phyloP scores from a whole-genome alignment of 2,329 filamentous ascomycete species.

The Apiospora aurea region DNA sequence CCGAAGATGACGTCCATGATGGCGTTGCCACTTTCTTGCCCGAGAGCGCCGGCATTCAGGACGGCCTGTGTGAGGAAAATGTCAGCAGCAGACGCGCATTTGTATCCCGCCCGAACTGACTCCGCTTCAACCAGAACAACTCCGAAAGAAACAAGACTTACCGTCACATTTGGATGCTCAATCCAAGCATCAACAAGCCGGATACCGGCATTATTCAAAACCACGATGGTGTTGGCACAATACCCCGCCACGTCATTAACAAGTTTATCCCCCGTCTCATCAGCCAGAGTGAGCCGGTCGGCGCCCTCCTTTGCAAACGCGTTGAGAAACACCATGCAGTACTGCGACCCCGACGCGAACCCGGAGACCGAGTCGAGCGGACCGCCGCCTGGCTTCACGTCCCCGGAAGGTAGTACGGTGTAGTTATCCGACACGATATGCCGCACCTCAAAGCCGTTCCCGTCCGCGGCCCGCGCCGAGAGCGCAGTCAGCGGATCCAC shows the following conservation, averaged over 20 bases:
- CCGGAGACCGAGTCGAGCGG: not conserved
- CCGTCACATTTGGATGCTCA: slow-evolving; percentile 63
- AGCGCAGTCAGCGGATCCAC: slow-evolving; percentile 61
- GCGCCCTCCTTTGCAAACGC: slow-evolving; percentile 65
- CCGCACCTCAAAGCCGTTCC: slow-evolving; percentile 48
- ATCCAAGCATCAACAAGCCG: slow-evolving; percentile 65
- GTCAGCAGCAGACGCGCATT: not conserved
- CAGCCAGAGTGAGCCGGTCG: slow-evolving; percentile 32
- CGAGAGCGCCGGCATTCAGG: slow-evolving; percentile 65
- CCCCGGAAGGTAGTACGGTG: not conserved
- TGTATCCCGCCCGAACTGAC: too few species aligned
- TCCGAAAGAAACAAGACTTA: too few species aligned
- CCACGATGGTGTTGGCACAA: slow-evolving; percentile 73
- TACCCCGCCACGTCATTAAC: slow-evolving; percentile 64
- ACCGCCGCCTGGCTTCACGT: not conserved
- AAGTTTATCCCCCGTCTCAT: slow-evolving; percentile 53
- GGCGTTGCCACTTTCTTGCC: slow-evolving; percentile 67
- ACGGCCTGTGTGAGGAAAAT: slow-evolving; percentile 49
- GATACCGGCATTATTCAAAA: slow-evolving; percentile 69
- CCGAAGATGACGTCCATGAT: slow-evolving; percentile 69
- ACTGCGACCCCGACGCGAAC: slow-evolving; percentile 31
- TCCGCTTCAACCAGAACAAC: too few species aligned
- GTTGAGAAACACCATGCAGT: slow-evolving; percentile 69
- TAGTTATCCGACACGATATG: slow-evolving; percentile 52
- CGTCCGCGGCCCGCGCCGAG: slow-evolving; percentile 48